Conservation (phyloP, 163 green algal species). For the Chlorella variabilis region DNA sequence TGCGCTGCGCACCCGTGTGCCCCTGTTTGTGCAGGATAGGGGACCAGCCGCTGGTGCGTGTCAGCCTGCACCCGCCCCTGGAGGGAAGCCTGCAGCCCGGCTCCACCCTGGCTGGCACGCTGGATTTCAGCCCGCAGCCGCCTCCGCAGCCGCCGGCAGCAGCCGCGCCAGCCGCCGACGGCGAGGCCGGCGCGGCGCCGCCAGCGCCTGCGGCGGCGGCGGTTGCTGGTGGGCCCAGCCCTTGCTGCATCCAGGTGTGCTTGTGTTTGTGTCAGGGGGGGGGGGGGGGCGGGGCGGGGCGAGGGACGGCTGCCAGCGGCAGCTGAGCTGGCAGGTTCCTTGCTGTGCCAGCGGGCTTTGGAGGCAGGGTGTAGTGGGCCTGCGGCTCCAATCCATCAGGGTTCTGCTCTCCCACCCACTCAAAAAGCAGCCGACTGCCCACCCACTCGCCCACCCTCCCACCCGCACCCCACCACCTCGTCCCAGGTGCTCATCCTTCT, state of each 20-base stretch:
- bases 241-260: constrained; percentile 37
- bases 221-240: neutral
- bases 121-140: constrained; percentile 58
- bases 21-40: constrained; percentile 50
- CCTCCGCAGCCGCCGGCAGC: neutral
- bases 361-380: too few relatives aligned
- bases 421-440: too few relatives aligned
- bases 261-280: neutral
- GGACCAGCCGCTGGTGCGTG: constrained; percentile 59
- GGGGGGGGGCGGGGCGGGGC: too few relatives aligned
- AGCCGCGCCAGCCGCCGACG: constrained; percentile 8
- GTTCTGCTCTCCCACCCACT: too few relatives aligned
- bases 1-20: neutral
- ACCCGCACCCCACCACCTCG: too few relatives aligned
- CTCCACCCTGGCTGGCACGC: constrained; percentile 60
- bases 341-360: neutral
- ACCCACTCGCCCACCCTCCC: too few relatives aligned
- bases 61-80: constrained; percentile 67
- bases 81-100: constrained; percentile 61
- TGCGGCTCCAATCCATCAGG: too few relatives aligned
- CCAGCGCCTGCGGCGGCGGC: neutral
- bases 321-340: too few relatives aligned
- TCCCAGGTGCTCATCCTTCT: constrained; percentile 66
- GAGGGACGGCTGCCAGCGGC: too few relatives aligned
- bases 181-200: neutral